A percentile compares a stretch with the other conserved stretches of the same genome.
These are phyloP conservation scores for Fusarium sp. DNA, from an alignment of 2,329 filamentous ascomycete species.

Conservation along the genomic window DNA sequence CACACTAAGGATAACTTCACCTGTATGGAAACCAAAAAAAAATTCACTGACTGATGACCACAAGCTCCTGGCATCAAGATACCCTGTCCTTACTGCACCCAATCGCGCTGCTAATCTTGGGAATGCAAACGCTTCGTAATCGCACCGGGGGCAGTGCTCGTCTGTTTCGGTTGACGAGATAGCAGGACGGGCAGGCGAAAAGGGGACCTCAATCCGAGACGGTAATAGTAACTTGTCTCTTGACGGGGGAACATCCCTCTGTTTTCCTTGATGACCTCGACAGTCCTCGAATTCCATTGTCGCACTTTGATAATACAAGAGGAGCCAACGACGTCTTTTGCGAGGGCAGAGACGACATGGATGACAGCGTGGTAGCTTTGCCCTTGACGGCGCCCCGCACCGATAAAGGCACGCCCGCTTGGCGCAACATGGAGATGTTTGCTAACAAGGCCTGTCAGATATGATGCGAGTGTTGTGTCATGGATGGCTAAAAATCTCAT, in stretches of 20 bases:
- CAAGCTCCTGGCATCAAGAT: not conserved
- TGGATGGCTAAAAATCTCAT: slow-evolving; percentile 30
- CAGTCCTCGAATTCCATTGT: not conserved
- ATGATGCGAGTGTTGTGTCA: slow-evolving; percentile 47
- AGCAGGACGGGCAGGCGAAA: slow-evolving; percentile 2
- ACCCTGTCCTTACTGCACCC: not conserved
- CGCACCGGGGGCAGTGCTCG: slow-evolving; percentile 29
- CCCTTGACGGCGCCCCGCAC: slow-evolving; percentile 36
- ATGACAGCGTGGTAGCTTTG: slow-evolving; percentile 28
- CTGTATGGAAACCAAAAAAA: not conserved
- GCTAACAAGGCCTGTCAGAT: slow-evolving; percentile 33
- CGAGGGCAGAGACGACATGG: slow-evolving; percentile 33
- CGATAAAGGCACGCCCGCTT: slow-evolving; percentile 37
- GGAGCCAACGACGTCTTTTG: slow-evolving; percentile 1
- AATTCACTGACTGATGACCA: slow-evolving; percentile 3
- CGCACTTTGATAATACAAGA: not conserved
- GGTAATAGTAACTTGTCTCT: not conserved
- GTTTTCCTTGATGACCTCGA: not conserved
- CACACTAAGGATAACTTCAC: not conserved
- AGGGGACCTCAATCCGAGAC: slow-evolving; percentile 3
- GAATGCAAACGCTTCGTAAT: slow-evolving; percentile 27
- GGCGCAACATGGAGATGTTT: slow-evolving; percentile 29
- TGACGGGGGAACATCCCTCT: not conserved
- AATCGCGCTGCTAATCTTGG: slow-evolving; percentile 17
- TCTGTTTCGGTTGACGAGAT: slow-evolving; percentile 22